These are phyloP conservation scores for Deakozyma indianensis DNA, from an alignment of 805 yeast genomes.

Conservation along the genomic window DNA sequence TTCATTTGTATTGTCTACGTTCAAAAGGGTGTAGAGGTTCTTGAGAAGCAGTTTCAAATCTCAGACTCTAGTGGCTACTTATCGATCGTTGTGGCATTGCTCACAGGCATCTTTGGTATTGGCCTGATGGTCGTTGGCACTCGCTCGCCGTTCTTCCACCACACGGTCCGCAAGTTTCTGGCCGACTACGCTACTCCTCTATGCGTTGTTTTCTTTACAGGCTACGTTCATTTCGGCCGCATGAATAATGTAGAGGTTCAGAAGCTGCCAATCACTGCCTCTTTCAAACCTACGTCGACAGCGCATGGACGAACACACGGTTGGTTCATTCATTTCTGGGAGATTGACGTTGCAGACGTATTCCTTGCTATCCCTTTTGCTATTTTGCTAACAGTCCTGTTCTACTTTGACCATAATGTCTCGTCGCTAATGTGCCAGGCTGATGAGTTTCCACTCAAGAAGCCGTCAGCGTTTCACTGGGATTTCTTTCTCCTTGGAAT, in stretches of 20 bases:
- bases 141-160: slow-evolving; percentile 46
- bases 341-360: slow-evolving; percentile 54
- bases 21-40: slow-evolving; percentile 79
- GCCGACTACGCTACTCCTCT: slow-evolving; percentile 80
- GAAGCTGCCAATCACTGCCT: slow-evolving; percentile 49
- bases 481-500: slow-evolving; percentile 76
- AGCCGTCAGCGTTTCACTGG: slow-evolving; percentile 88
- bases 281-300: slow-evolving; percentile 58
- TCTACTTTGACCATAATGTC: slow-evolving; percentile 92
- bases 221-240: slow-evolving; percentile 77
- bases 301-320: slow-evolving; percentile 30
- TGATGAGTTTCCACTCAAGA: slow-evolving; percentile 60
- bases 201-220: slow-evolving; percentile 79
- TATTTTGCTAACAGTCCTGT: slow-evolving; percentile 62
- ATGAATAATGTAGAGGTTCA: slow-evolving; percentile 43
- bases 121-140: slow-evolving; percentile 43
- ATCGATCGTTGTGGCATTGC: slow-evolving; percentile 55
- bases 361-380: slow-evolving; percentile 93
- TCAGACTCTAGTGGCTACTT: slow-evolving; percentile 43
- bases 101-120: slow-evolving; percentile 71
- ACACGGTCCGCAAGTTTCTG: slow-evolving; percentile 48
- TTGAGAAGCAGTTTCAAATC: slow-evolving; percentile 49
- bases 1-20: slow-evolving; percentile 80
- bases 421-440: slow-evolving; percentile 88
- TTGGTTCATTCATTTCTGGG: slow-evolving; percentile 75